Evolutionary conservation across 305 asterid species (phyloP), one percentile per base, ranked within the genome.

Genomic region (Solanum hybrid): DNA sequence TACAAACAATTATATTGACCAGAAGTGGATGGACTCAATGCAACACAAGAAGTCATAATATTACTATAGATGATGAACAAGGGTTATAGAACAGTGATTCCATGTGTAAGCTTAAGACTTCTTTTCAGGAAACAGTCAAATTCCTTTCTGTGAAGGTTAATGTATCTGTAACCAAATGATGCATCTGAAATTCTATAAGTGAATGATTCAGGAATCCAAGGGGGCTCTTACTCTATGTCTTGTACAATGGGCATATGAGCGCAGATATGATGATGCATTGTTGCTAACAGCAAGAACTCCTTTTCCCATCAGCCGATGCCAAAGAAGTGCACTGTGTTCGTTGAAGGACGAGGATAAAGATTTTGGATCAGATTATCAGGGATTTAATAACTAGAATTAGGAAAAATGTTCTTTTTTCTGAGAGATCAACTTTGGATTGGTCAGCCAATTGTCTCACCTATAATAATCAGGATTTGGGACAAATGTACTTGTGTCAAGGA

Each of bases 231-330:
- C 99, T 92, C 96, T 91, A 73, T 91, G 92, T 93, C 93, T 95
- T 18, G 99, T 89, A 91, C 98, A 97, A 87, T 97, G 99, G 76
- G 98, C 98, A 87, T 95, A 97, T 75, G 93, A 92, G 57, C 99
- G 97, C 91, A 97, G 86, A 91, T 93, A 91, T 71, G 94, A 92
- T 31, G 94, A 85, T 33, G 88, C 93, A 91, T 86, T 8, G 92
- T 91, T 94, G 84, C 89, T 88, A 89, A 95, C 92, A 88, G 91
- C 91, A 84, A 97, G 95, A 89, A 96, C 99, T 87, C 95, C 97
- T 89, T 90, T 92, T 87, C 99, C 99, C 99, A 97, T 97, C 46
- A 97, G 97, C 18, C 93, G 97, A 94, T 96, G 96, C 98, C 98
- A 97, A 39, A 97, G 95, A 83, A 97, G 93, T 4, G 99, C 98